Evolutionary conservation across 768 basidiomycete species (phyloP), one percentile per base, ranked within the genome.

Genomic region (Suillus subaureus): DNA sequence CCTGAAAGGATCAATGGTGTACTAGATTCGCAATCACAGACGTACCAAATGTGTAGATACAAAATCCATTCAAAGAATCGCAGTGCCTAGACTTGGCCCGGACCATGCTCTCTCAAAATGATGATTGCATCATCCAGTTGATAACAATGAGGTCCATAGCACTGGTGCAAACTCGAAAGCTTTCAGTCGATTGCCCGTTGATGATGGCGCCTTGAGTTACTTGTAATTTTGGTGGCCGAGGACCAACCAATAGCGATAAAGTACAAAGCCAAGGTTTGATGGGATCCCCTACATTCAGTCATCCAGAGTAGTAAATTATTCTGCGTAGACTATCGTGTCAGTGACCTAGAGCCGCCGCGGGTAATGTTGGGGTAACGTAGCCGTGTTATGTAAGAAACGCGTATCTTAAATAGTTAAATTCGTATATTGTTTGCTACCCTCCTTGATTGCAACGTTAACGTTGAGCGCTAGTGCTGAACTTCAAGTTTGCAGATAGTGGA

Each of bases 1-100:
- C 54, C 21, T 55, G 31, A 37, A 35, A 33, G 21, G 33, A 55
- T 55, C 54, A 55, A 35, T 35, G 33, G 12, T 7, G 35, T 55
- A n/a, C 54, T 55, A 21, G 54, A 55, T 55, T 55, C 54, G 54
- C 54, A 13, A 55, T 55, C 54, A 54, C 2, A 55, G 12, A 33
- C 54, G 11, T 35, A 55, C 54, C 21, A 5, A 55, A 55, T 35
- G 31, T 7, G 54, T 55, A n/a, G 12, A 6, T 55, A 35, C 33
- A n/a, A 35, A 21, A 35, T n/a, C 31, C 54, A 55, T 55, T 35
- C 52, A 13, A n/a, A 35, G 33, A 55, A 55, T 35, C 21, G 13
- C 21, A 6, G 54, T 35, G 12, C 31, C 6, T 15, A 3, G 26
- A 26, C 49, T 26, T 51, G 49, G 23, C 6, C 21, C 54, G 54